Base-by-base conservation (phyloP, 352 stramenopile genomes). In the Pythium chondricola region DNA sequence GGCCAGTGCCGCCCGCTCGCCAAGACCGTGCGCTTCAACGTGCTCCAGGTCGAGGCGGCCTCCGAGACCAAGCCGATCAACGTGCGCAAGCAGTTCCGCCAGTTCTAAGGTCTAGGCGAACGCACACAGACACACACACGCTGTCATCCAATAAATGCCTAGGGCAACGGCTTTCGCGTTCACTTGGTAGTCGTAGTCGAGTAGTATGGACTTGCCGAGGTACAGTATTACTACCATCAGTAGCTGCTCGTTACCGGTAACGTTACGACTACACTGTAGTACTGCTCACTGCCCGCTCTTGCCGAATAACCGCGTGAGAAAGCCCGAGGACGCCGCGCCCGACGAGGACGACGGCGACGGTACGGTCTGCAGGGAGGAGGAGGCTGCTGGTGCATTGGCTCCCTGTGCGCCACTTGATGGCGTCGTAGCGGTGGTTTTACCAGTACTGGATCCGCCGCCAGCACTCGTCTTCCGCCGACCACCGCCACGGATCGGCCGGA, bases 21-120 rank as follows among this genome's bases (percentile, higher is more conserved):
- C 75, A 99, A 99, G 88, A 99, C 97, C 43, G 95, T 99, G 39
- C 93, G 96, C 67, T 99, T 99, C 87, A 99, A 99, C 81, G 97
- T 99, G 54, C 70, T 99, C 30, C 84, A 97, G 55, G 95, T 99
- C 70, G 95, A 99, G 69, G 65, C 95, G 38, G 83, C 85, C 52
- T 95, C 85, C 58, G 98, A 97, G 83, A 96, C 86, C 69, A 95
- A 97, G 80, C 83, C 94, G 43, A 92, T 96, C 60, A 97, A 97
- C 74, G 94, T 98, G 69, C 97, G 97, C 82, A 99, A 99, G 90
- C 91, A 97, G 67, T 99, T 99, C 91, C 95, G 96, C 69, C 89
- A 98, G 75, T 99, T 97, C 76, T 97, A 96, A 95, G 74, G 2
- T 30, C 16, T 33, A 13, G 7, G 29, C 29, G 7, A 33, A 33